Evolutionary conservation across 345 rosid species (phyloP).

Genomic region (Fremontodendron californicum): DNA sequence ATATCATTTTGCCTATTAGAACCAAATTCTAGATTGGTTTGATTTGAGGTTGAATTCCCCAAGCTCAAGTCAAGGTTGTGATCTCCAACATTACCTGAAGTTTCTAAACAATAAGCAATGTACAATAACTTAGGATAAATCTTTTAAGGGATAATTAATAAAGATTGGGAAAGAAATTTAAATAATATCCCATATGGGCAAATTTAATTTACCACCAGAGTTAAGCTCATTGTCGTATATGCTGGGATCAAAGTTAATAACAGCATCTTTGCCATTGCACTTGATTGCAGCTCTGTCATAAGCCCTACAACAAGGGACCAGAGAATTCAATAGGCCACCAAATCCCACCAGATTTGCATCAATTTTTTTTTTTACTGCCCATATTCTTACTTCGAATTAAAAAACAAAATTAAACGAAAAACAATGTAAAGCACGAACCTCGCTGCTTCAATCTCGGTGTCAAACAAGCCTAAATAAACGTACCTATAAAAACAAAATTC

Average conservation of each 20-base stretch:
- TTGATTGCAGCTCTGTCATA: slow-evolving; percentile 92
- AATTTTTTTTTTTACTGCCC: neutral
- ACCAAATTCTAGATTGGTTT: slow-evolving; percentile 19
- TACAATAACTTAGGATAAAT: neutral
- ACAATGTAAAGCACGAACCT: slow-evolving; percentile 36
- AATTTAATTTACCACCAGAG: slow-evolving; percentile 35
- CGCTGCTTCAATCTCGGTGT: slow-evolving; percentile 92
- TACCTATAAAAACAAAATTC: slow-evolving; percentile 42
- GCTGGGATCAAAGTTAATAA: slow-evolving; percentile 87
- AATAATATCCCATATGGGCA: neutral
- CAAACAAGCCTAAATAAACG: slow-evolving; percentile 90
- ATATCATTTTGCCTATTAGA: slow-evolving; percentile 21
- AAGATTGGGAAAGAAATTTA: neutral
- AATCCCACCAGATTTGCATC: neutral
- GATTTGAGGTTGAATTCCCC: slow-evolving; percentile 52
- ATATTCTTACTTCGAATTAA: neutral
- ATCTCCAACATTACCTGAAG: slow-evolving; percentile 42
- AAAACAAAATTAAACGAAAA: neutral
- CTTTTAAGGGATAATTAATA: neutral
- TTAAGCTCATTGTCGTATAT: slow-evolving; percentile 62
- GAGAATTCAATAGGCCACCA: neutral
- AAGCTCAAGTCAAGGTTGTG: slow-evolving; percentile 84
- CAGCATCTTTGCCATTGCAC: slow-evolving; percentile 92
- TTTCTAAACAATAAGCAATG: slow-evolving; percentile 22
- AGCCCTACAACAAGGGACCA: slow-evolving; percentile 37